These are phyloP conservation scores for Tulasnella sp. DNA, from an alignment of 768 basidiomycete genomes.

Conservation along the genomic window DNA sequence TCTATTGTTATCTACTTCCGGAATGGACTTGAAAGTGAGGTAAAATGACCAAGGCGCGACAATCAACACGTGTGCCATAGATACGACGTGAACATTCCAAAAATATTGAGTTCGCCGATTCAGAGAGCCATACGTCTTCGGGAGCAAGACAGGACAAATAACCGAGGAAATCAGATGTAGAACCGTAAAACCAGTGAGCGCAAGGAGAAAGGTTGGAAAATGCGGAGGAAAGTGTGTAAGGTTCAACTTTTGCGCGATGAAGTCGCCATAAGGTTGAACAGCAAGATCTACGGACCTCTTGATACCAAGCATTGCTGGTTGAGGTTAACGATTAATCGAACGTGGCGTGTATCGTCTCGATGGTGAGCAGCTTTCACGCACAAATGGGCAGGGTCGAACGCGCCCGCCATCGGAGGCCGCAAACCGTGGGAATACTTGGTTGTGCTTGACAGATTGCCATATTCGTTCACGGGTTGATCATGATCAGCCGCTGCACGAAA, in stretches of 20 bases:
- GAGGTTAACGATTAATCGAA: too few relatives aligned
- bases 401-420: too few relatives aligned
- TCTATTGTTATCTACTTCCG: constrained; percentile 42
- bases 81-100: constrained; percentile 44
- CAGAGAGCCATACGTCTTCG: constrained; percentile 34
- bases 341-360: too few relatives aligned
- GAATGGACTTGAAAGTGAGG: constrained; percentile 33
- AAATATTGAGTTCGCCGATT: not conserved
- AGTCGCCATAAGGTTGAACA: too few relatives aligned
- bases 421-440: too few relatives aligned
- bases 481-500: too few relatives aligned
- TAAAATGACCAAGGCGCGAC: constrained; percentile 48
- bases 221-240: constrained; percentile 44
- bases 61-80: constrained; percentile 57
- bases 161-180: constrained; percentile 49
- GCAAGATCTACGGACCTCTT: too few relatives aligned
- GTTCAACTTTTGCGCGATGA: constrained; percentile 28
- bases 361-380: too few relatives aligned
- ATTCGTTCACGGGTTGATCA: too few relatives aligned
- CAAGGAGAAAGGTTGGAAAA: constrained; percentile 39
- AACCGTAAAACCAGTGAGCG: constrained; percentile 44
- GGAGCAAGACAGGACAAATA: constrained; percentile 36
- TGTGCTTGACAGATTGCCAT: too few relatives aligned
- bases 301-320: too few relatives aligned
- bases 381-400: too few relatives aligned